A percentile compares a stretch with the other conserved stretches of the same genome.
These are phyloP conservation scores for Solanum hybrid DNA, from an alignment of 305 asterid species.

Conservation along the genomic window DNA sequence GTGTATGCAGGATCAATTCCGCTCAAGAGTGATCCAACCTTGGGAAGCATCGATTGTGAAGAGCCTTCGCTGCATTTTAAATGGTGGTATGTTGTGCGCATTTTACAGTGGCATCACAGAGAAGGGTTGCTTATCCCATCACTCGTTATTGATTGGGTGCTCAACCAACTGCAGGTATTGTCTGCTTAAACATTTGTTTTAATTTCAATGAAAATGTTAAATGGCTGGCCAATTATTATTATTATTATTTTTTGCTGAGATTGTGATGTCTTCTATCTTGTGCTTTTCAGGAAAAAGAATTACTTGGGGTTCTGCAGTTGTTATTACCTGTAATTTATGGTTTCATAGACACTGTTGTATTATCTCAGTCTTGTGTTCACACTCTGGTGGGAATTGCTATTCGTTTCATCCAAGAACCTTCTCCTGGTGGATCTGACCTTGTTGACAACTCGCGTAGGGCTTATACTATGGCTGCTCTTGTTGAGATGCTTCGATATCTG, in stretches of 20 bases:
- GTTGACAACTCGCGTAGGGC: slow-evolving; percentile 93
- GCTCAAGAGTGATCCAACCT: slow-evolving; percentile 44
- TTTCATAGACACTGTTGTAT: slow-evolving; percentile 76
- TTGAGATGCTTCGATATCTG: slow-evolving; percentile 95
- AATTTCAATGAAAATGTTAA: not conserved
- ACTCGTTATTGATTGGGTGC: slow-evolving; percentile 92
- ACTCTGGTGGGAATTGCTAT: slow-evolving; percentile 62
- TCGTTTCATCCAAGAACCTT: slow-evolving; percentile 82
- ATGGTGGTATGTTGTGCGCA: slow-evolving; percentile 99
- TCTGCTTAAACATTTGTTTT: slow-evolving; percentile 6
- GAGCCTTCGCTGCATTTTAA: slow-evolving; percentile 88
- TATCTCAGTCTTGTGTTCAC: slow-evolving; percentile 86
- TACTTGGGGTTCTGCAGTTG: slow-evolving; percentile 80
- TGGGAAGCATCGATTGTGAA: slow-evolving; percentile 46
- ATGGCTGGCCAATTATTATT: not conserved
- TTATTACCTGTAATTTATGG: slow-evolving; percentile 92
- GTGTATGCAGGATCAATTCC: slow-evolving; percentile 57
- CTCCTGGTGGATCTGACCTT: slow-evolving; percentile 98
- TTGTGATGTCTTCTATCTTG: slow-evolving; percentile 16
- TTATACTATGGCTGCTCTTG: slow-evolving; percentile 84
- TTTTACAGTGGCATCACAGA: slow-evolving; percentile 90
- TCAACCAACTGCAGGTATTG: slow-evolving; percentile 88
- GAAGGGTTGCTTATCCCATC: slow-evolving; percentile 91
- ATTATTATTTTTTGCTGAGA: not conserved
- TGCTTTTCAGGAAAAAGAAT: slow-evolving; percentile 68